Evolutionary conservation across 2,329 filamentous ascomycete genomes (phyloP).

Genomic region (Chalara sp.): DNA sequence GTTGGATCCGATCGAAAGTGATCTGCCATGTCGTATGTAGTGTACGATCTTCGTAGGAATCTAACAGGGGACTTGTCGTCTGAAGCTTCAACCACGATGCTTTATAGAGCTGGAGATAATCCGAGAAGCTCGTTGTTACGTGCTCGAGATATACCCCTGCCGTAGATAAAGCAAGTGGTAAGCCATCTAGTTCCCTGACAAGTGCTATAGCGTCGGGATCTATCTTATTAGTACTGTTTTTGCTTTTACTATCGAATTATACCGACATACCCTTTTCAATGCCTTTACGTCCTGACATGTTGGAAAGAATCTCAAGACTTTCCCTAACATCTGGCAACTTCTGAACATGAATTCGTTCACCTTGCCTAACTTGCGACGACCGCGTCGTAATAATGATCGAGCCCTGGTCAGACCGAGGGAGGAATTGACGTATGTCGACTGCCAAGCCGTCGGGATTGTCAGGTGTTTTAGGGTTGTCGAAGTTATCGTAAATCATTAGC

Average conservation of each 20-base stretch:
- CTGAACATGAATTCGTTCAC: conserved; percentile 4
- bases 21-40: conserved; percentile 15
- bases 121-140: conserved; percentile 7
- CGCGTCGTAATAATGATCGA: conserved; percentile 11
- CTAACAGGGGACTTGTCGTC: conserved; percentile 4
- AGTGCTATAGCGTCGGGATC: conserved; percentile 7
- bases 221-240: not conserved
- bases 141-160: conserved; percentile 8
- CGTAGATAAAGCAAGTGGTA: conserved; percentile 4
- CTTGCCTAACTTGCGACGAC: not conserved
- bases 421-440: conserved; percentile 7
- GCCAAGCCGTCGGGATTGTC: conserved; percentile 1
- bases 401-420: conserved; percentile 5
- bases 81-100: conserved; percentile 10
- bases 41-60: conserved; percentile 12
- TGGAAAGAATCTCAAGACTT: conserved; percentile 18
- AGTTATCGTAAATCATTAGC: conserved; percentile 26
- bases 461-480: conserved; percentile 29
- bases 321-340: conserved; percentile 10
- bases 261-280: conserved; percentile 20
- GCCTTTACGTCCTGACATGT: conserved; percentile 14
- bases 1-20: conserved; percentile 28
- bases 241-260: conserved; percentile 5
- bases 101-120: conserved; percentile 13
- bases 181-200: conserved; percentile 5